Base-by-base conservation (phyloP, 129 eudicot species). In the Escallonia rubra region DNA sequence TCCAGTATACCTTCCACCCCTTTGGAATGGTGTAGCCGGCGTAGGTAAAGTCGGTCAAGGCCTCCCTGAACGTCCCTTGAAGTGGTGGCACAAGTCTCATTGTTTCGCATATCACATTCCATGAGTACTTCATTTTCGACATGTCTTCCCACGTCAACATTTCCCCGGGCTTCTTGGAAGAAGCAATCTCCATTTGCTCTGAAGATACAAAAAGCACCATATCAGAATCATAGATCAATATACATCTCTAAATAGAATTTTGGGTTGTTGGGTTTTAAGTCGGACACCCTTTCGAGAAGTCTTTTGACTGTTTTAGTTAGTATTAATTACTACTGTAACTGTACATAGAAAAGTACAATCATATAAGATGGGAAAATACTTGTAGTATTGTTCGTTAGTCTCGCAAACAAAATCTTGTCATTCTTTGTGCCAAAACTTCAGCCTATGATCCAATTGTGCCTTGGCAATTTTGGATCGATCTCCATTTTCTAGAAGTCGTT, bases 1-100 rank as follows among this genome's bases (percentile, higher is more conserved):
- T 74, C 83, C 83, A 79, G 49, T 79, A 79, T 57, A 57, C 62
- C 62, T 57, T 5, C 12, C n/a, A 57, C 7, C 11, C 83, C 66
- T 78, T 78, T 13, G 83, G 83, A 48, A 78, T 13, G 5, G 78
- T 78, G 67, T 78, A 78, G 8, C 83, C 83, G 39, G 78, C 83
- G 10, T 72, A 78, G 2, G 70, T 73, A 34, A 78, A 78, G 6
- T 73, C 83, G n/a, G 72, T 48, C 15, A 78, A 41, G 1, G 51
- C 83, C 41, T 78, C 75, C 52, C 83, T 72, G 41, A 78, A 78
- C 7, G 83, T 79, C 43, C 83, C 83, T 47, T 79, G 83, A 5
- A 79, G 64, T 2, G 83, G 83, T 43, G 83, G 83, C 69, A 68
- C 71, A 39, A 67, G 42, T 43, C 83, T 66, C 75, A 78, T 73